Conservation (phyloP, 331 rosid genomes). For the Rosa hybrid region DNA sequence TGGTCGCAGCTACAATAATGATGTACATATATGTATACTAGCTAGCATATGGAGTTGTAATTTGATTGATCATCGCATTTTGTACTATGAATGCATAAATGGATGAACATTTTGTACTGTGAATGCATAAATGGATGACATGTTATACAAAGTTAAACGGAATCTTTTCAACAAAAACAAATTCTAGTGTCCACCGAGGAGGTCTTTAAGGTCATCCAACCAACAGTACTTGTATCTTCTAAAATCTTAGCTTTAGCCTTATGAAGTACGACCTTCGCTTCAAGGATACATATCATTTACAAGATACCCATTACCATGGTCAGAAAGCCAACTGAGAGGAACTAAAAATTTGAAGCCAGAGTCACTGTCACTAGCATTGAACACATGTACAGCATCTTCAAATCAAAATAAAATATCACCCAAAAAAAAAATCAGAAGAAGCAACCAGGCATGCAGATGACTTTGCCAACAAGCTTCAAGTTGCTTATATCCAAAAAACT, state of each 20-base stretch:
- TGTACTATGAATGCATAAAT: no score
- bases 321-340: background rate
- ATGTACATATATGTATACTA: no score
- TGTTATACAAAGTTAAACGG: no score
- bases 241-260: background rate
- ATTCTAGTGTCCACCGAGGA: no score
- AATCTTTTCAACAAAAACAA: no score
- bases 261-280: background rate
- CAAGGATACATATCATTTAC: background rate
- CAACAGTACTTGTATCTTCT: background rate
- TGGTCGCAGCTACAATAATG: no score
- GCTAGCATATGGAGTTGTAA: no score
- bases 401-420: background rate
- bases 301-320: background rate
- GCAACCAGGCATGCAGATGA: background rate
- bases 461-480: background rate
- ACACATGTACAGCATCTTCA: constrained; percentile 1
- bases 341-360: background rate
- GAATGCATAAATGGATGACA: no score
- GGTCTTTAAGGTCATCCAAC: no score
- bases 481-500: background rate
- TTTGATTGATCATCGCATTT: no score
- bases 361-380: background rate
- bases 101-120: no score
- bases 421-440: background rate